These are phyloP conservation scores for Penicillium glabrum DNA, from an alignment of 2,329 filamentous ascomycete genomes.

Conservation along the genomic window DNA sequence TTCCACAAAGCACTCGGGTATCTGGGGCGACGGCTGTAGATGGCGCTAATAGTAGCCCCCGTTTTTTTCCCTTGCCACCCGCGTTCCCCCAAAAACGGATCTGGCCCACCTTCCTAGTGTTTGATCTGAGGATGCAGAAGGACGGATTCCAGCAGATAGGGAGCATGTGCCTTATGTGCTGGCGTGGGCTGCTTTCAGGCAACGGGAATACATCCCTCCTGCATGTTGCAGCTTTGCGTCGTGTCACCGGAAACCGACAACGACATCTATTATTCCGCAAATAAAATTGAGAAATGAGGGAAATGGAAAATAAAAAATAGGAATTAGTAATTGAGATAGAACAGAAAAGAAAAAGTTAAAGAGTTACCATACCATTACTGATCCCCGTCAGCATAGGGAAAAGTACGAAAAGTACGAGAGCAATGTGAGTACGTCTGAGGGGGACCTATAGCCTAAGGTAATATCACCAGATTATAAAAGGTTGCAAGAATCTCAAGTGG, in stretches of 20 bases:
- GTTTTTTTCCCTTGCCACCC: neutral
- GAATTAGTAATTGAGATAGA: neutral
- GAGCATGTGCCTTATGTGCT: slow-evolving; percentile 28
- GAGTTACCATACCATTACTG: slow-evolving; percentile 1
- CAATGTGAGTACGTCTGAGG: neutral
- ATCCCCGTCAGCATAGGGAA: slow-evolving; percentile 40
- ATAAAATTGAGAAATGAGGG: neutral
- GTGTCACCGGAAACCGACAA: slow-evolving; percentile 18
- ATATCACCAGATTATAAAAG: neutral
- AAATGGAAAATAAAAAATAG: neutral
- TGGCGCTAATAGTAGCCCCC: neutral
- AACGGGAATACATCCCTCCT: slow-evolving; percentile 13
- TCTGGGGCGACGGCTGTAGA: neutral
- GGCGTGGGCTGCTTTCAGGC: slow-evolving; percentile 16
- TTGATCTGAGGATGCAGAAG: slow-evolving; percentile 16
- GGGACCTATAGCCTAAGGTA: neutral
- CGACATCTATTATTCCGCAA: slow-evolving; percentile 11
- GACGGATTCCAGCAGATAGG: slow-evolving; percentile 24
- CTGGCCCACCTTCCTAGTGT: slow-evolving; percentile 12
- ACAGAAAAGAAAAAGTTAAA: neutral
- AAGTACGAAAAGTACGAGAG: neutral
- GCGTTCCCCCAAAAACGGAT: neutral
- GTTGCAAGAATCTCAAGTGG: slow-evolving; percentile 3
- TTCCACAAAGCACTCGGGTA: neutral
- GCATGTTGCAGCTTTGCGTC: slow-evolving; percentile 16